Percentiles rank a stretch among this genome's conserved stretches.
These are phyloP conservation scores for Amylocystis lapponica DNA, from an alignment of 768 basidiomycete genomes.

Conservation along the genomic window DNA sequence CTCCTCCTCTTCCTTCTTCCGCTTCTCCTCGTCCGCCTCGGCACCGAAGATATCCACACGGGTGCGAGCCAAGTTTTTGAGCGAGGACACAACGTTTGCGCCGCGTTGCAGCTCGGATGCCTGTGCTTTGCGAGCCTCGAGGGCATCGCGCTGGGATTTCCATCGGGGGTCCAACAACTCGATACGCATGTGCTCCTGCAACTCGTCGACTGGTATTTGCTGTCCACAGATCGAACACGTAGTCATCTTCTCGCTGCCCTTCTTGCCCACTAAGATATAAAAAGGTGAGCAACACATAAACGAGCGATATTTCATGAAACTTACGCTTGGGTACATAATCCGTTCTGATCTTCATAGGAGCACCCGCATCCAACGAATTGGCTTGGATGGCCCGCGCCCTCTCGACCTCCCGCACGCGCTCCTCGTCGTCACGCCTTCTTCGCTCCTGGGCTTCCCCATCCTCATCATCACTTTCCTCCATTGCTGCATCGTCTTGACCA, in stretches of 20 bases:
- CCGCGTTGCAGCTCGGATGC: conserved; percentile 84
- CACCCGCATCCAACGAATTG: conserved; percentile 63
- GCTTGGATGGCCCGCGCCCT: conserved; percentile 78
- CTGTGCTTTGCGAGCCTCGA: conserved; percentile 88
- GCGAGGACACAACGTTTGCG: conserved; percentile 90
- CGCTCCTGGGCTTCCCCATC: conserved; percentile 54
- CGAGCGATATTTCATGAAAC: conserved; percentile 24
- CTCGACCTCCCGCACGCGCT: conserved; percentile 62
- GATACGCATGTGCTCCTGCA: conserved; percentile 97
- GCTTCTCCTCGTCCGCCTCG: conserved; percentile 85
- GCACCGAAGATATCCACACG: conserved; percentile 97
- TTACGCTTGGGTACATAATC: conserved; percentile 93
- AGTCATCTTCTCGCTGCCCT: conserved; percentile 65
- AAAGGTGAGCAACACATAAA: conserved; percentile 2
- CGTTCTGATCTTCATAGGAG: conserved; percentile 90
- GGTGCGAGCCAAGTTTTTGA: conserved; percentile 89
- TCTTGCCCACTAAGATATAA: conserved; percentile 55
- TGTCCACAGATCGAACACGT: conserved; percentile 95
- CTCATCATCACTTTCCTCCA: conserved; percentile 85
- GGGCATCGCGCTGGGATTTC: conserved; percentile 89
- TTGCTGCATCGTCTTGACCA: conserved; percentile 58
- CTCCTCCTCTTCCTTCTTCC: conserved; percentile 83
- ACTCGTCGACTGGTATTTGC: conserved; percentile 90
- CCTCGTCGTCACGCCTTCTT: conserved; percentile 66
- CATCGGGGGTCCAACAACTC: conserved; percentile 96